phyloP scores from a whole-genome alignment of 345 rosid species.

The Mallotus nudiflorus region DNA sequence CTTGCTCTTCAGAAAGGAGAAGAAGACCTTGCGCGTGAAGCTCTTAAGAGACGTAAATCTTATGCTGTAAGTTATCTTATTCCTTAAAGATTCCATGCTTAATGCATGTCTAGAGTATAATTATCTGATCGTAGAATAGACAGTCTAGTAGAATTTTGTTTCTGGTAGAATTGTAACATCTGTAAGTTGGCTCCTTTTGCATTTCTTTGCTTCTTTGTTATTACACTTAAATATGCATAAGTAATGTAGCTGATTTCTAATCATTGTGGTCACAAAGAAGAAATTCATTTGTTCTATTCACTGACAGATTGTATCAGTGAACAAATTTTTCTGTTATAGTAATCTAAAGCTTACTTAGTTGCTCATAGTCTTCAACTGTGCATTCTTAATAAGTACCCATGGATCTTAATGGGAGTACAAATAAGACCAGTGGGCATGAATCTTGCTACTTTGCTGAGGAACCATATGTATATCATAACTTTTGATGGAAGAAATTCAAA shows the following conservation, averaged over 20 bases:
- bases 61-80: constrained; percentile 51
- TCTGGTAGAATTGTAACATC: background rate
- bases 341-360: background rate
- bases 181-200: background rate
- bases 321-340: background rate
- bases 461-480: constrained; percentile 2
- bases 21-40: constrained; percentile 88
- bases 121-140: background rate
- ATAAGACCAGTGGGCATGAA: constrained; percentile 5
- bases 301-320: background rate
- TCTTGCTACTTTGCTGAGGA: constrained; percentile 7
- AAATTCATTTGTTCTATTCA: background rate
- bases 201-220: background rate
- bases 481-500: background rate
- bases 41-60: constrained; percentile 78
- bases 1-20: constrained; percentile 78
- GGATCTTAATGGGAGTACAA: background rate
- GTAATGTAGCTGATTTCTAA: background rate
- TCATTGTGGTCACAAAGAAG: background rate
- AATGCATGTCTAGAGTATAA: background rate
- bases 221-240: background rate
- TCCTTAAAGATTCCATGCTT: background rate
- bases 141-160: background rate
- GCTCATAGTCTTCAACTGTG: background rate
- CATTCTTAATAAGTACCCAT: background rate